Base-by-base conservation (phyloP, 257 asterid species). In the Buddleja alternifolia region DNA sequence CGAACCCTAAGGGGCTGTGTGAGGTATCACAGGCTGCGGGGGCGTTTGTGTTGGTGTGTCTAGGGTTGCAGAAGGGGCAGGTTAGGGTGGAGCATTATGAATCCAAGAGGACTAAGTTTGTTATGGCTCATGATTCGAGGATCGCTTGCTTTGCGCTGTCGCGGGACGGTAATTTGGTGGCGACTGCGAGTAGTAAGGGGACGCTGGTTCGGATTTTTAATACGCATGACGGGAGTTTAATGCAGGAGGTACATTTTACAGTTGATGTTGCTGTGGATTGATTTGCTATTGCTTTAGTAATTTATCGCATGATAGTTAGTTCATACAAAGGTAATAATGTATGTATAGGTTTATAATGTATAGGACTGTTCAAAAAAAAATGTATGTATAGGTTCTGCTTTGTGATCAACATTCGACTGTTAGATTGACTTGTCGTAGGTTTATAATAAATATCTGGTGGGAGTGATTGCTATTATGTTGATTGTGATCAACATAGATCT, bases 111-210 rank as follows among this genome's bases (percentile, higher is more conserved):
- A 88, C 89, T 2, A 88, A 80, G 73, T 86, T 75, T 40, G 61
- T 74, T 8, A 54, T 73, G 83, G 93, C 96, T 2, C 96, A 88
- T 57, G 89, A 80, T 55, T 88, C 95, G 0, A 72, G 84, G 58
- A 62, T 86, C 6, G 84, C 83, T 0, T 80, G 14, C 86, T 78
- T 87, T 39, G 75, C 95, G 0, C 81, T 89, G 7, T 84, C 89
- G 10, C 83, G 82, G 69, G 90, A 86, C 57, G 95, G 93, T 61
- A 82, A 81, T 54, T 73, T 88, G 67, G 78, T 88, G 42, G 90
- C 95, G 10, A 86, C 96, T 2, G 82, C 90, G 0, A 87, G 95
- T 73, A 83, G 84, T 64, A 88, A 88, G 75, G 93, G 95, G 63
- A 88, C 95, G 7, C 68, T 87, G 53, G 78, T 89, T 11, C 69